phyloP scores from a whole-genome alignment of 2,329 filamentous ascomycete species.

The Talaromyces sp. region DNA sequence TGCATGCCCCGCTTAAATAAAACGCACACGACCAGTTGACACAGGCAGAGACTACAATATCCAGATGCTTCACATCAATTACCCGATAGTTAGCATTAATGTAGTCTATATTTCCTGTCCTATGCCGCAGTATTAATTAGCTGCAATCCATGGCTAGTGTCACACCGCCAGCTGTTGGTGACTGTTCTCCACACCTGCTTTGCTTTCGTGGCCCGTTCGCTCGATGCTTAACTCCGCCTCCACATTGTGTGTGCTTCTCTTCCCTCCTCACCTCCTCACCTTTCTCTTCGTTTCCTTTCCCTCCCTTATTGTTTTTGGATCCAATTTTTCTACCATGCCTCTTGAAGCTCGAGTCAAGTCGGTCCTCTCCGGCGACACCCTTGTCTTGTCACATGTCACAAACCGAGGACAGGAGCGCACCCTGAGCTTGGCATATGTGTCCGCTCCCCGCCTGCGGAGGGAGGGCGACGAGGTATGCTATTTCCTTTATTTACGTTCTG shows the following conservation, averaged over 20 bases:
- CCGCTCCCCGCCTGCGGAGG: slow-evolving; percentile 76
- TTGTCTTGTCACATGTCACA: slow-evolving; percentile 75
- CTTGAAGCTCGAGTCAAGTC: slow-evolving; percentile 76
- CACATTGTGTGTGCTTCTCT: background rate
- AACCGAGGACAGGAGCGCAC: slow-evolving; percentile 79
- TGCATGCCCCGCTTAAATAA: background rate
- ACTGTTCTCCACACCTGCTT: background rate
- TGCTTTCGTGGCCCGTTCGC: slow-evolving; percentile 1
- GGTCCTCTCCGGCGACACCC: slow-evolving; percentile 87
- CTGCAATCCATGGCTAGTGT: background rate
- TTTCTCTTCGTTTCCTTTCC: background rate
- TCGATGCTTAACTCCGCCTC: slow-evolving; percentile 1
- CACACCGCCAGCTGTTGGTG: background rate
- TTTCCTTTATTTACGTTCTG: background rate
- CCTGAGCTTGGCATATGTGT: slow-evolving; percentile 87
- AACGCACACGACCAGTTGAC: background rate
- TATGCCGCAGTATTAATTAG: background rate
- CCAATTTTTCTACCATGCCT: slow-evolving; percentile 25
- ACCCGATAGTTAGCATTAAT: background rate
- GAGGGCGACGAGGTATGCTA: slow-evolving; percentile 75
- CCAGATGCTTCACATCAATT: background rate
- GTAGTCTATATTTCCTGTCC: background rate
- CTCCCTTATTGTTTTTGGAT: background rate
- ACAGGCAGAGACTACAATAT: background rate
- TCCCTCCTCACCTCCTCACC: background rate